Percentiles rank a stretch among this genome's conserved stretches.
Conservation (phyloP, 202 grass and related monocot species). For the Digitaria exilis region DNA sequence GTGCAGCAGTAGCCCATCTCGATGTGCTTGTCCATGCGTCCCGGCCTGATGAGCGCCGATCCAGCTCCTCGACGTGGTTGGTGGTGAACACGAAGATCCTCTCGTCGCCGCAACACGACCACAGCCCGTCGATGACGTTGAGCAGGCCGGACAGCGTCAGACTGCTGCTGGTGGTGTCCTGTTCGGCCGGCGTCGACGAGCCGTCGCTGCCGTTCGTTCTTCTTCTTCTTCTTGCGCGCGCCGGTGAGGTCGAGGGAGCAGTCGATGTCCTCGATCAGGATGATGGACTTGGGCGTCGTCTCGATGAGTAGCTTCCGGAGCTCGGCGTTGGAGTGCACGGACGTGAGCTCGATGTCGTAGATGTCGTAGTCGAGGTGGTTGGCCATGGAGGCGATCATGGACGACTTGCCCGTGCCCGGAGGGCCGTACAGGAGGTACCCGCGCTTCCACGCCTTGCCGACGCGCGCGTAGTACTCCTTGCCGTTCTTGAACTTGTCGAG, state of each 20-base stretch:
- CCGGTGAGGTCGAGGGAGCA: slow-evolving; percentile 57
- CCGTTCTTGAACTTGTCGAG: slow-evolving; percentile 54
- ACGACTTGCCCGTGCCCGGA: slow-evolving; percentile 64
- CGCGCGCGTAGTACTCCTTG: slow-evolving; percentile 58
- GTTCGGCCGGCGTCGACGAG: too few relatives aligned
- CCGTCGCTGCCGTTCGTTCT: too few relatives aligned
- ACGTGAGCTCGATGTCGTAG: slow-evolving; percentile 60
- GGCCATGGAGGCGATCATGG: slow-evolving; percentile 70
- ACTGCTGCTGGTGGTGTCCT: too few relatives aligned
- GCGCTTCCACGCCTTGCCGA: slow-evolving; percentile 62
- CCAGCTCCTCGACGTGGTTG: too few relatives aligned
- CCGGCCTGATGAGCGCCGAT: too few relatives aligned
- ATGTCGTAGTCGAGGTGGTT: slow-evolving; percentile 68
- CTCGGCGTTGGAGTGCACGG: slow-evolving; percentile 40
- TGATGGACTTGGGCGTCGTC: slow-evolving; percentile 50
- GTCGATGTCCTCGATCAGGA: slow-evolving; percentile 69
- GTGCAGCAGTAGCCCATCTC: too few relatives aligned
- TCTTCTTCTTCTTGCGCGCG: slow-evolving; percentile 20
- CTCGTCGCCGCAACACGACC: too few relatives aligned
- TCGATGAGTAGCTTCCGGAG: slow-evolving; percentile 51
- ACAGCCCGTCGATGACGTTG: too few relatives aligned
- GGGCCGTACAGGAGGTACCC: slow-evolving; percentile 68
- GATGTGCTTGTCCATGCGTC: too few relatives aligned
- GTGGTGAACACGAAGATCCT: too few relatives aligned
- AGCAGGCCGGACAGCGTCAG: too few relatives aligned